Conservation (phyloP, 208 protist genomes). For the Herpetomonas muscarum region DNA sequence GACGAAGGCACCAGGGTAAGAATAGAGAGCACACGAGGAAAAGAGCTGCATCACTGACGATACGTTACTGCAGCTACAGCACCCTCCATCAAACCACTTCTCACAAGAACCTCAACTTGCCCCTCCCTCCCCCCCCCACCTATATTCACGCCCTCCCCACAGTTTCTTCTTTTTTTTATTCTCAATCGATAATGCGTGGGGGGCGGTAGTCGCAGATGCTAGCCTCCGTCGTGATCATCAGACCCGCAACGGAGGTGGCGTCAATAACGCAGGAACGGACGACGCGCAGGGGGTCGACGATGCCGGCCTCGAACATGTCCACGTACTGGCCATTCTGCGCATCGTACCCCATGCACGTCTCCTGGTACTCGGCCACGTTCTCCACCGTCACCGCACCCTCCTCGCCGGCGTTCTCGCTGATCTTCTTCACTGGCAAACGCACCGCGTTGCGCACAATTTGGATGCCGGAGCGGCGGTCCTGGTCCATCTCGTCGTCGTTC, state of each 20-base stretch:
- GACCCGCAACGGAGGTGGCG: slow-evolving; percentile 95
- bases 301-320: slow-evolving; percentile 98
- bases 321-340: slow-evolving; percentile 93
- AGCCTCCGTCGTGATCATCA: slow-evolving; percentile 99
- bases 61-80: no score
- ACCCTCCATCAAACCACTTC: no score
- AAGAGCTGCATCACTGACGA: no score
- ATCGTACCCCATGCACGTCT: slow-evolving; percentile 94
- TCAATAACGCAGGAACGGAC: slow-evolving; percentile 97
- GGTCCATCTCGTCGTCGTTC: slow-evolving; percentile 73
- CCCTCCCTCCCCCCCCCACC: neutral
- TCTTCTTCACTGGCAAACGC: slow-evolving; percentile 90
- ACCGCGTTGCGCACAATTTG: slow-evolving; percentile 87
- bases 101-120: no score
- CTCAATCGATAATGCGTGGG: neutral
- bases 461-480: slow-evolving; percentile 78
- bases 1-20: no score
- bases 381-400: slow-evolving; percentile 98
- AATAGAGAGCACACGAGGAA: no score
- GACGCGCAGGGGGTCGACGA: slow-evolving; percentile 99
- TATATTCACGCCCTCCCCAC: neutral
- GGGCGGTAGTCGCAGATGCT: slow-evolving; percentile 90
- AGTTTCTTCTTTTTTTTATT: slow-evolving; percentile 2
- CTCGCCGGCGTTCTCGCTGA: slow-evolving; percentile 98
- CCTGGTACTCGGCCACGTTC: slow-evolving; percentile 92